Evolutionary conservation across 192 early-diverging fungal genomes (phyloP).

Genomic region (Umbelopsis vinacea): DNA sequence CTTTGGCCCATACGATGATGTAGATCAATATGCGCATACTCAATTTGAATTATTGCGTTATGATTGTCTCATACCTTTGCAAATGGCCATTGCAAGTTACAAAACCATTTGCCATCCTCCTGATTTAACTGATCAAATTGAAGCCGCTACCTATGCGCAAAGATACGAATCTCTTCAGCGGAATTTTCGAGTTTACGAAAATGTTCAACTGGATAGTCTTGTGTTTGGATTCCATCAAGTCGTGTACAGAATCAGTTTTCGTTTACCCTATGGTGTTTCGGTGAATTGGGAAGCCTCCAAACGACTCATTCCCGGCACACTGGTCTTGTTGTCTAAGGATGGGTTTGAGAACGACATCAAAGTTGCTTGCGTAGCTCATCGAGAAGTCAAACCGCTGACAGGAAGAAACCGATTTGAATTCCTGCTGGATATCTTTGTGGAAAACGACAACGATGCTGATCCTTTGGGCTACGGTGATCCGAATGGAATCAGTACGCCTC

Average conservation of each 20-base stretch:
- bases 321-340: slow-evolving; percentile 56
- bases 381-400: slow-evolving; percentile 50
- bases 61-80: slow-evolving; percentile 56
- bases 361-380: slow-evolving; percentile 51
- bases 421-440: slow-evolving; percentile 35
- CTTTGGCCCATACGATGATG: slow-evolving; percentile 44
- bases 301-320: slow-evolving; percentile 56
- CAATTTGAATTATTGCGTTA: slow-evolving; percentile 56
- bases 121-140: slow-evolving; percentile 24
- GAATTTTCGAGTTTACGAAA: slow-evolving; percentile 37
- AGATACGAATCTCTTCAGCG: background rate
- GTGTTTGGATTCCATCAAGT: slow-evolving; percentile 47
- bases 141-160: background rate
- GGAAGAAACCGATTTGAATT: slow-evolving; percentile 41
- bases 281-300: slow-evolving; percentile 56
- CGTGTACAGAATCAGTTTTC: slow-evolving; percentile 53
- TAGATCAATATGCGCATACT: slow-evolving; percentile 55
- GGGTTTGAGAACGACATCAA: slow-evolving; percentile 50
- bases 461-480: slow-evolving; percentile 40
- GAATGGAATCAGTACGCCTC: slow-evolving; percentile 23
- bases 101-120: slow-evolving; percentile 20
- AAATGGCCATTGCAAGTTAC: slow-evolving; percentile 46
- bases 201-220: slow-evolving; percentile 44
- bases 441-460: slow-evolving; percentile 31
- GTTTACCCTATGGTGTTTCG: slow-evolving; percentile 43